Conservation (phyloP, 2,329 filamentous ascomycete genomes). For the Cercospora janseana region DNA sequence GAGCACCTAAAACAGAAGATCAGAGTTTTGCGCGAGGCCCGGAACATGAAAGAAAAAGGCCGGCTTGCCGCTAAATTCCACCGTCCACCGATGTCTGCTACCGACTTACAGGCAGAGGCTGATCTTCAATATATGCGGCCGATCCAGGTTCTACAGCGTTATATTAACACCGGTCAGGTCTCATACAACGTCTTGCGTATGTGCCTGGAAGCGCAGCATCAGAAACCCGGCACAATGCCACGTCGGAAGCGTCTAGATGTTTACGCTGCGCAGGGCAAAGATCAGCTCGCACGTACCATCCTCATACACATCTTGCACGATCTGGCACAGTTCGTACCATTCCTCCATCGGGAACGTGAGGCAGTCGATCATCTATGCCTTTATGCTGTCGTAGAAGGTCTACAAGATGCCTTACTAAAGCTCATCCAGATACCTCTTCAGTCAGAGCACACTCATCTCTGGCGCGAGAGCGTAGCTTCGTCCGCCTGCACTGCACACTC, state of each 20-base stretch:
- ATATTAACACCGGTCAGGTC: neutral
- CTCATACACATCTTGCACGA: neutral
- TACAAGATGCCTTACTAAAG: neutral
- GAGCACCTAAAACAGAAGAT: too few species aligned
- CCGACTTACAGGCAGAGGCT: neutral
- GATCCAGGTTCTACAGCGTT: neutral
- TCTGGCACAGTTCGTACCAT: neutral
- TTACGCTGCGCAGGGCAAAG: neutral
- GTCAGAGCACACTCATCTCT: neutral
- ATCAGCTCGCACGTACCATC: neutral
- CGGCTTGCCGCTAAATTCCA: neutral
- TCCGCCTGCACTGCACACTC: neutral
- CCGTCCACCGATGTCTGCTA: neutral
- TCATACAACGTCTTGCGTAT: neutral
- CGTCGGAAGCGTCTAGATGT: neutral
- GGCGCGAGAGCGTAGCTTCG: neutral
- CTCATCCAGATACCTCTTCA: neutral
- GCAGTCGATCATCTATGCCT: neutral
- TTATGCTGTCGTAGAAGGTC: neutral
- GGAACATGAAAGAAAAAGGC: neutral
- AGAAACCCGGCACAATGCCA: neutral
- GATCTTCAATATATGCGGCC: neutral
- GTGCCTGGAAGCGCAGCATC: neutral
- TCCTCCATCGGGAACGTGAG: neutral
- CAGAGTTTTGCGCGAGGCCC: too few species aligned